Base-by-base conservation (phyloP, 129 eudicot genomes). In the Ambrosia artemisiifolia region DNA sequence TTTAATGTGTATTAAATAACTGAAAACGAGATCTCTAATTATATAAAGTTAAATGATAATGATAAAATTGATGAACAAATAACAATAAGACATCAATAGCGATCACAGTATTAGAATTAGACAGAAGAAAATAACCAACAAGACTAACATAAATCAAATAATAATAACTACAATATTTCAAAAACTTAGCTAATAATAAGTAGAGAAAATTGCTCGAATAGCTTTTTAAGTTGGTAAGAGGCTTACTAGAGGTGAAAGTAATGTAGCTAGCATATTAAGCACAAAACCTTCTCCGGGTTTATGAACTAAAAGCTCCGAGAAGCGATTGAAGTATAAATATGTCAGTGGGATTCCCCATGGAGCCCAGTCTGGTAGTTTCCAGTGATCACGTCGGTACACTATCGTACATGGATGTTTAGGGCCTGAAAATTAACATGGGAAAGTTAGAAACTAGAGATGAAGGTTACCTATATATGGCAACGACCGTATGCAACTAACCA, bases 221-320 rank as follows among this genome's bases (percentile, higher is more conserved):
- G 28, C 1, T 24, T 24, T 24, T 24, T 24, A 24, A 24, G 28
- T 24, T 24, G 28, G 0, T 40, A 10, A 40, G 59, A 53, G 73
- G 11, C 35, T 71, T 80, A 85, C 95, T 75, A 85, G 33, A 34
- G 95, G 95, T 47, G 91, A 81, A 57, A 88, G 86, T 6, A 83
- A 16, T 16, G 85, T 75, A 17, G 91, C 95, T 3, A 83, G 35
- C 34, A 88, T 71, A 55, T 78, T 40, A 2, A 78, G 78, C 7
- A 88, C 64, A 70, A 81, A 50, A 62, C 85, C 81, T 79, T 88
- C 86, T 5, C 82, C 88, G 0, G 95, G 95, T 70, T 88, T 88
- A 54, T 88, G 95, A 54, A 88, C 68, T 47, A 81, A 16, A 66
- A 85, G 85, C 64, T 79, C 82, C 0, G 88, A 76, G 78, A 88